These are phyloP conservation scores for Phytopythium helicoides DNA, from an alignment of 352 stramenopile species.

Conservation along the genomic window DNA sequence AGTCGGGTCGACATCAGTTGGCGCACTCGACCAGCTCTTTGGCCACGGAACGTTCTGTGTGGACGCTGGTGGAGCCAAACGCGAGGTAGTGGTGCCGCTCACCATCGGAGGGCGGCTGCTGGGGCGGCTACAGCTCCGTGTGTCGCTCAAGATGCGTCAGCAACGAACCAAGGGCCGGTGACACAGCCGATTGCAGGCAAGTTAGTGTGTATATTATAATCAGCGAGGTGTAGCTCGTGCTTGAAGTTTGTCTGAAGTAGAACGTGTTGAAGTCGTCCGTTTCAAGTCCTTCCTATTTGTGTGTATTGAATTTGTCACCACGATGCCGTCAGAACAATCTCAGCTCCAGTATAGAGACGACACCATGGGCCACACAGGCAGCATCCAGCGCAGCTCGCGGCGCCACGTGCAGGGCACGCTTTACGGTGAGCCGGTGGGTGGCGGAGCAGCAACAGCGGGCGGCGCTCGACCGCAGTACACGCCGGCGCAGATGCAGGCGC, in stretches of 20 bases:
- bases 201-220: not conserved
- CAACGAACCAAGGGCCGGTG: constrained; percentile 10
- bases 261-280: too few species aligned
- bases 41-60: constrained; percentile 71
- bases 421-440: constrained; percentile 62
- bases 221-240: not conserved
- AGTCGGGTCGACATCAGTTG: constrained; percentile 24
- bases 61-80: constrained; percentile 41
- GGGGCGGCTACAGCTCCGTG: constrained; percentile 50
- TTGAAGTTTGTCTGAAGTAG: not conserved
- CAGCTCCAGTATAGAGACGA: too few species aligned
- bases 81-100: constrained; percentile 52
- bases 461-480: constrained; percentile 61
- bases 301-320: too few species aligned
- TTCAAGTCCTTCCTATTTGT: too few species aligned
- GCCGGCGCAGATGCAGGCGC: constrained; percentile 74
- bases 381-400: constrained; percentile 47
- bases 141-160: constrained; percentile 49
- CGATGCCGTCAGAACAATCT: too few species aligned
- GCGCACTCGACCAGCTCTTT: constrained; percentile 38
- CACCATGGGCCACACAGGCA: constrained; percentile 71
- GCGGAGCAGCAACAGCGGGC: constrained; percentile 16
- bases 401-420: constrained; percentile 34
- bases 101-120: constrained; percentile 64
- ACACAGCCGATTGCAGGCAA: not conserved